Evolutionary conservation across 2,329 filamentous ascomycete species (phyloP).

Genomic region (Scopulariopsis brevicaulis): DNA sequence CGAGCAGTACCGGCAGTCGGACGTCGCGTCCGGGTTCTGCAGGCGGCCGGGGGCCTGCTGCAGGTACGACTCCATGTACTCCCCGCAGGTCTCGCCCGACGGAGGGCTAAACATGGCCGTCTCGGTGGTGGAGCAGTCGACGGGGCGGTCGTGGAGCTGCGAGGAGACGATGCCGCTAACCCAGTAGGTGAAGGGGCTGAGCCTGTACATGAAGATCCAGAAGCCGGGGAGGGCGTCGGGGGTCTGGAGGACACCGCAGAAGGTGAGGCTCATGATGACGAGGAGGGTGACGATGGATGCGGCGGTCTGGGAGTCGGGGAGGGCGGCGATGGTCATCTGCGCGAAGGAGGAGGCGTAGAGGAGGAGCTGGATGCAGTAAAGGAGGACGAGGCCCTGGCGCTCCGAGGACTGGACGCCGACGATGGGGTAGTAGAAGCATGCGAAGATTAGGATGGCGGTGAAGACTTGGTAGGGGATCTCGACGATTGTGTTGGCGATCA

Average conservation of each 20-base stretch:
- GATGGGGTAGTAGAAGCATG: constrained; percentile 58
- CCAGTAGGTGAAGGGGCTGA: constrained; percentile 57
- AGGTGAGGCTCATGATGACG: constrained; percentile 16
- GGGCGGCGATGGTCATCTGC: constrained; percentile 60
- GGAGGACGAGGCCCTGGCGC: constrained; percentile 52
- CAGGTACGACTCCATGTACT: constrained; percentile 51
- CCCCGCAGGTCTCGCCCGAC: constrained; percentile 44
- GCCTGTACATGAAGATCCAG: constrained; percentile 69
- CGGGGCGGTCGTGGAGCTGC: constrained; percentile 42
- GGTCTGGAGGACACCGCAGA: constrained; percentile 49
- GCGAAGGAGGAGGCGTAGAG: constrained; percentile 64
- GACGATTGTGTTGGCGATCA: constrained; percentile 59
- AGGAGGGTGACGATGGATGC: constrained; percentile 50
- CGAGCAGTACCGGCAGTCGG: constrained; percentile 55
- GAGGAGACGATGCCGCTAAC: constrained; percentile 58
- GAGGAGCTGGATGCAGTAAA: constrained; percentile 55
- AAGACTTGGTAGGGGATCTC: constrained; percentile 63
- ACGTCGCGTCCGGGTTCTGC: constrained; percentile 45
- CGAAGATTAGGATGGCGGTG: constrained; percentile 50
- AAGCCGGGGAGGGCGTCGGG: constrained; percentile 52
- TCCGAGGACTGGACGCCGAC: constrained; percentile 34
- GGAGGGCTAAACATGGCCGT: constrained; percentile 55
- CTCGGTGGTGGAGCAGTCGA: constrained; percentile 44
- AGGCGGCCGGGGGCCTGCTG: constrained; percentile 40
- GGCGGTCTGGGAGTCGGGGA: constrained; percentile 59